phyloP scores from a whole-genome alignment of 1,284 basidiomycete species.

The Takashimella koratensis region DNA sequence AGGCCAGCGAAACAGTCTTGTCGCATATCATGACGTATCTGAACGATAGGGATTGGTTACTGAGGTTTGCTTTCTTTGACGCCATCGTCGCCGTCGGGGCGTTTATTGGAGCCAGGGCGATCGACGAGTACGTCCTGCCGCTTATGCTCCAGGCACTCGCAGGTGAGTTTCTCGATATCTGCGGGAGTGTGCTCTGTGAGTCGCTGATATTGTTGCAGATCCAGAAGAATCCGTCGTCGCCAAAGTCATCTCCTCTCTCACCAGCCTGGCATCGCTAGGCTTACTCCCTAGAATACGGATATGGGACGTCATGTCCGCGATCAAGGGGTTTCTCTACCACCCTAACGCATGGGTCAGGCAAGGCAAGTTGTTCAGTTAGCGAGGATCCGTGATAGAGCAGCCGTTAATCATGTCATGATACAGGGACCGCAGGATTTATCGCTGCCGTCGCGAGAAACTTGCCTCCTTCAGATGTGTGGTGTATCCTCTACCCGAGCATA shows the following conservation, averaged over 20 bases:
- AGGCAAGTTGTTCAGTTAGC: slow-evolving; percentile 62
- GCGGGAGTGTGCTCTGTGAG: not conserved
- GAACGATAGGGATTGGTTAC: slow-evolving; percentile 90
- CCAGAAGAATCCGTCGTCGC: slow-evolving; percentile 91
- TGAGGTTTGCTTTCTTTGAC: slow-evolving; percentile 90
- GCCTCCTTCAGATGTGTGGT: slow-evolving; percentile 86
- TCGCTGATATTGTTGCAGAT: slow-evolving; percentile 55
- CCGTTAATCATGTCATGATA: too few species aligned
- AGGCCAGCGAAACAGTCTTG: slow-evolving; percentile 89
- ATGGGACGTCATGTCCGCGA: slow-evolving; percentile 86
- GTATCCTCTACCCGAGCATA: slow-evolving; percentile 87
- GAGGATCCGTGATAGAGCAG: too few species aligned
- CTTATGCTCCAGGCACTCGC: slow-evolving; percentile 89
- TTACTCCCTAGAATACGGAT: slow-evolving; percentile 87
- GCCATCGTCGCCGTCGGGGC: slow-evolving; percentile 92
- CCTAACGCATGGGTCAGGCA: slow-evolving; percentile 96
- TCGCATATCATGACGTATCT: slow-evolving; percentile 99
- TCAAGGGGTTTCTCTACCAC: slow-evolving; percentile 86
- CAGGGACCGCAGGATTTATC: slow-evolving; percentile 81
- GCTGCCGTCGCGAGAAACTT: slow-evolving; percentile 75
- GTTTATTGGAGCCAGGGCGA: slow-evolving; percentile 78
- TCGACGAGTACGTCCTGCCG: slow-evolving; percentile 74
- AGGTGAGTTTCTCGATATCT: slow-evolving; percentile 54
- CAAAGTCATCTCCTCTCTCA: slow-evolving; percentile 77
- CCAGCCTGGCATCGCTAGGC: slow-evolving; percentile 77